Evolutionary conservation across 2,329 filamentous ascomycete species (phyloP), one percentile per base, ranked within the genome.

Genomic region (Teratosphaeria viscida): DNA sequence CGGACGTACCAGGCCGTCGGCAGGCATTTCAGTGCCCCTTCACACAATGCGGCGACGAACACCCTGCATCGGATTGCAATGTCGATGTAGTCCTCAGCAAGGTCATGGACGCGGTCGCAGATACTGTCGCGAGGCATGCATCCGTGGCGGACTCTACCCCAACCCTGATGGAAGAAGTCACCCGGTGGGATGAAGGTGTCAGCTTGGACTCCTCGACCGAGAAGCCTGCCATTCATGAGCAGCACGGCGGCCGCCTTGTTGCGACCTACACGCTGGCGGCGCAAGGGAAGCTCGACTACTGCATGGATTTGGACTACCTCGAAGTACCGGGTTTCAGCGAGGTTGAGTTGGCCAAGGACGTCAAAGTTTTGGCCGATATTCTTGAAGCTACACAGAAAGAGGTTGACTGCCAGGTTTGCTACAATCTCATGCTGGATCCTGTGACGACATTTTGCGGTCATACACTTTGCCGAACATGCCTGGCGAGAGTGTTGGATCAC

Each of bases 391-490:
- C 84, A 2, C 82, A 85, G 61, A 78, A 79, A 16, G 90, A 95
- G 70, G 78, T 95, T 68, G 90, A 96, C 68, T 96, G 92, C 65
- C 89, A 94, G 67, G 85, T 96, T 60, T 96, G 92, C 74, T 95
- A 92, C 72, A 83, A 85, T 49, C 74, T 95, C 26, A 88, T 92
- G 71, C 77, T 90, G 61, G 88, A 95, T 62, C 90, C 92, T 0
- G 78, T 92, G 57, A 96, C 91, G 0, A 95, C 90, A 0, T 80
- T 83, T 1, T 96, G 92, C 67, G 92, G 92, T 1, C 92, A 96
- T 72, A 96, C 90, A 0, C 92, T 94, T 68, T 96, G 92, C 72
- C 85, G 88, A 23, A 82, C 82, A 61, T 96, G 92, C 71, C 78
- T 96, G 26, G 83, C 85, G 59, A 84, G 88, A 54, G 84, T 89